Base-by-base conservation (phyloP, 306 rosid species). In the Fagus sylvatica region DNA sequence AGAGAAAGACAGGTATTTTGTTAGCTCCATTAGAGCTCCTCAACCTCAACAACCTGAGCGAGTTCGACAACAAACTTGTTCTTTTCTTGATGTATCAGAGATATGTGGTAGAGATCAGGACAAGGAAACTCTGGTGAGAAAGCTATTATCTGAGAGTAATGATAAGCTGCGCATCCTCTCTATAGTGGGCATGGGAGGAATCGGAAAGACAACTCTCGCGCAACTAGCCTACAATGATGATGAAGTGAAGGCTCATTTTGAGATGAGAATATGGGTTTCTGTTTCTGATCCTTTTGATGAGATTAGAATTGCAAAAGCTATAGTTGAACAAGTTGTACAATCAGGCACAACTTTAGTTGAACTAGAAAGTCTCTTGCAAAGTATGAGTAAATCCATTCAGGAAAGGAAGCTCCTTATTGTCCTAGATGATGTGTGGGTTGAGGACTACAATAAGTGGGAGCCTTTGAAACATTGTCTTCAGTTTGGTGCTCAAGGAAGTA, bases 321-420 rank as follows among this genome's bases (percentile, higher is more conserved):
- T 79, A 39, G 7, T 55, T 41, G 61, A 73, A 41, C 57, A 33
- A 28, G 48, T 42, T 42, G 48, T 9, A 41, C 46, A 41, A 42
- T 42, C 48, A 42, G 48, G 48, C 48, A 9, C 1, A 42, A 42
- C 11, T 42, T 67, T 4, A 5, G 66, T 13, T 10, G 74, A 53
- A 67, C 12, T 54, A 39, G 42, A 55, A 76, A 36, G 4, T 40
- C 19, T 55, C 19, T 2, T 66, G 1, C 4, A 77, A 5, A 3
- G 9, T 10, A 55, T 77, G 0, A 1, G 5, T 16, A 32, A n/a
- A 15, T 39, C 42, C 4, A 2, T 68, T 0, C 7, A 5, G 8
- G 75, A 56, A 13, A 69, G 7, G 46, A 67, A 55, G 69, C 7
- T 54, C 28, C 80, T 77, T 56, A 30, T 77, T 42, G 80, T 77